Base-by-base conservation (phyloP, 1,284 basidiomycete species). In the Phellopilus nigrolimitatus region DNA sequence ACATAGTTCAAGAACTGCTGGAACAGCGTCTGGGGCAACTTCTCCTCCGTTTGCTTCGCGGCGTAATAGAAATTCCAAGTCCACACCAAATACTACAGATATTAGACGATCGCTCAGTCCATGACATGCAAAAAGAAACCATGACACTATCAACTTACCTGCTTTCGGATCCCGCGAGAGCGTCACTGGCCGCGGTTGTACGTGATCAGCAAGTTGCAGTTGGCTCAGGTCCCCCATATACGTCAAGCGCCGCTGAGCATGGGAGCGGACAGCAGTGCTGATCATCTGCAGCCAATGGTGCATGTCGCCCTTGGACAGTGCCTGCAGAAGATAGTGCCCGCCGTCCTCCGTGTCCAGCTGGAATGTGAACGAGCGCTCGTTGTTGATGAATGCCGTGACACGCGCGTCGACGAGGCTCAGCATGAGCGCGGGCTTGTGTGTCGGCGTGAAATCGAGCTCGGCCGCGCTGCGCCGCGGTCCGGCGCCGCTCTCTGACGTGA, bases 301-400 rank as follows among this genome's bases (percentile, higher is more conserved):
- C 78, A 88, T 82, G 57, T 90, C 87, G 25, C 71, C 68, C 62
- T 74, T 79, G 53, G 75, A 80, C 27, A 79, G 64, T 1, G 87
- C 82, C 64, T 92, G 89, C 13, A 92, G 67, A 22, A 91, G 66
- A 59, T 89, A 89, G 59, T 85, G 81, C 0, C 86, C 88, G 3
- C 90, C 90, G 62, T 92, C 89, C 62, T 92, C 90, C 1, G 89
- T 88, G 58, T 85, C 80, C 34, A 92, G 71, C 61, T 87, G 80
- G 71, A 91, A 88, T 31, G 80, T 82, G 63, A 82, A 91, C 40
- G 88, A 87, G 25, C 89, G 75, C 55, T 88, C 84, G 60, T 84
- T 82, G 62, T 89, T 89, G 66, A 83, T 77, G 59, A 84, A 84
- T 53, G 79, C 77, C 3, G 75, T 71, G 13, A 86, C 80, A 34